Conservation (phyloP, 345 rosid species). For the Gossypium longicalyx region DNA sequence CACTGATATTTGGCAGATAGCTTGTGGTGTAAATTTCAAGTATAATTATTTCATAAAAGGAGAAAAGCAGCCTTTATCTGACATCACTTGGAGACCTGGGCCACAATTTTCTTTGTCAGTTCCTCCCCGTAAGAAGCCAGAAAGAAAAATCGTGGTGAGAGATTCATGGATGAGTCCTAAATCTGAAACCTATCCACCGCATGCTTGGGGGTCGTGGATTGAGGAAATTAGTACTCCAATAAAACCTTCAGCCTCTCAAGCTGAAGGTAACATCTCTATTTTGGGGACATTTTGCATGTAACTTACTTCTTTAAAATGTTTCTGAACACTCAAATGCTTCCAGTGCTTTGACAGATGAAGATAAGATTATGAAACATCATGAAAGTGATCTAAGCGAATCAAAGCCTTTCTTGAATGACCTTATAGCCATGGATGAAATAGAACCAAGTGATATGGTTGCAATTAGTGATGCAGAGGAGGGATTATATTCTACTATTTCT, state of each 20-base stretch:
- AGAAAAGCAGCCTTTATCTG: conserved; percentile 40
- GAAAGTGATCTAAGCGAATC: conserved; percentile 29
- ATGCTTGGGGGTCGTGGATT: conserved; percentile 77
- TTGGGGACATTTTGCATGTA: conserved; percentile 19
- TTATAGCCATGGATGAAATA: conserved; percentile 32
- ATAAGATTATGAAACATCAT: conserved; percentile 24
- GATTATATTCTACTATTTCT: conserved; percentile 28
- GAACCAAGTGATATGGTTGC: conserved; percentile 26
- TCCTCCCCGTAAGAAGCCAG: conserved; percentile 40
- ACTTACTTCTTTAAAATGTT: conserved; percentile 33
- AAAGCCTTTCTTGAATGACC: conserved; percentile 32
- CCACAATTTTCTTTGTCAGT: conserved; percentile 71
- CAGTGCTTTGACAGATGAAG: conserved; percentile 94
- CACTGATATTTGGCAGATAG: conserved; percentile 45
- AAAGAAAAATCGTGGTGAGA: conserved; percentile 49
- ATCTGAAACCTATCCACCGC: conserved; percentile 30
- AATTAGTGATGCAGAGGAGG: conserved; percentile 23
- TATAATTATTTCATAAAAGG: conserved; percentile 70
- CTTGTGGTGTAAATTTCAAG: conserved; percentile 69
- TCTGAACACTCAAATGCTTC: conserved; percentile 88
- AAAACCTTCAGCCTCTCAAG: conserved; percentile 27
- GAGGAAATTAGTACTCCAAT: conserved; percentile 46
- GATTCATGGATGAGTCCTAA: conserved; percentile 74
- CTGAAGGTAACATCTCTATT: conserved; percentile 56
- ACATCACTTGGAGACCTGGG: conserved; percentile 77